These are phyloP conservation scores for Nelumbo lutea DNA, from an alignment of 164 flowering plant species.

Conservation along the genomic window DNA sequence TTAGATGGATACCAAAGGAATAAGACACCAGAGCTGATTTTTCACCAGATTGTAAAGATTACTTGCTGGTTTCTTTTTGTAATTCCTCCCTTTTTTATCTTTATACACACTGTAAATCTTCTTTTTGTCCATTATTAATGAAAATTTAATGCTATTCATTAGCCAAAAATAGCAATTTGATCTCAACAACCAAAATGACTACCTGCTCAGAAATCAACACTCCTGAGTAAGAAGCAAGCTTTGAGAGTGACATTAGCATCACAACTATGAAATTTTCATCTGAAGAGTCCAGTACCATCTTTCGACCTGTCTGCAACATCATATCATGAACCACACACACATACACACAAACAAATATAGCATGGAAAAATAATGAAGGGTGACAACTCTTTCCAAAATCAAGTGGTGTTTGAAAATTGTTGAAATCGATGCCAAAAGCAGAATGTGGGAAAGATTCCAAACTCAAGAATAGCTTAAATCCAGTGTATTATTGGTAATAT, in stretches of 20 bases:
- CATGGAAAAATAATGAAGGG: not conserved
- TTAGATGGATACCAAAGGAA: too few species aligned
- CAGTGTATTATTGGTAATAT: too few species aligned
- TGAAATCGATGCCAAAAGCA: too few species aligned
- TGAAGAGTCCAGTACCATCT: constrained; percentile 36
- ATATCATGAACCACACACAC: not conserved
- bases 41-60: not conserved
- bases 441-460: too few species aligned
- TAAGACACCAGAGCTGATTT: not conserved
- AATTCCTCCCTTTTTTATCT: too few species aligned
- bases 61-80: not conserved
- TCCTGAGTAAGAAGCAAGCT: constrained; percentile 52
- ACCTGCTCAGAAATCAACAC: constrained; percentile 40
- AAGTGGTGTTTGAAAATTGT: too few species aligned
- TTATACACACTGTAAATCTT: too few species aligned
- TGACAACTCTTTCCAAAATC: not conserved
- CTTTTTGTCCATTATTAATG: not conserved
- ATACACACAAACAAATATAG: not conserved
- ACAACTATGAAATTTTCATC: constrained; percentile 44
- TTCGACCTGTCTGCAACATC: constrained; percentile 56
- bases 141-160: not conserved
- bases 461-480: too few species aligned
- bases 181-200: not conserved
- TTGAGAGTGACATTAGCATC: constrained; percentile 66
- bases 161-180: not conserved